Base-by-base conservation (phyloP, 306 rosid species). In the Ormosia emarginata region DNA sequence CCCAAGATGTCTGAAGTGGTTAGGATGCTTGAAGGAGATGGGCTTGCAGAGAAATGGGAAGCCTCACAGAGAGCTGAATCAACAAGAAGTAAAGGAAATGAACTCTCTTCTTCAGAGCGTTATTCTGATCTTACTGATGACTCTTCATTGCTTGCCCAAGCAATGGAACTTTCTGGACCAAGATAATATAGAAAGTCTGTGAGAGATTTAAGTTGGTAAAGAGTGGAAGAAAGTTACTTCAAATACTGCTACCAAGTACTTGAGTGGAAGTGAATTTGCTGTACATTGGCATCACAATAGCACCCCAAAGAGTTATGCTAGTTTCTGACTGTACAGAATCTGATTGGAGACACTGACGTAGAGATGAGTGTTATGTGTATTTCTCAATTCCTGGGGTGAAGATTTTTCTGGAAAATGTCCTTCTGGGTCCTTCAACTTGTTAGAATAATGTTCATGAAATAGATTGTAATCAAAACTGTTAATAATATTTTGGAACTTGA, bases 101-200 rank as follows among this genome's bases (percentile, higher is more conserved):
- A 92, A 29, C 90, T 92, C 80, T 96, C 96, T 39, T 92, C 94
- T 34, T 96, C 99, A 0, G 98, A 88, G 56, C 86, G 97, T 49
- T 96, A 93, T 80, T 93, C 97, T 14, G 99, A 96, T 83, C 99
- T 96, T 44, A 94, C 98, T 7, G 98, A 96, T 59, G 99, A 96
- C 85, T 93, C 98, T 80, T 93, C 99, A 50, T 77, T 96, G 88
- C 98, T 96, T 67, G 94, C 93, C 12, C 97, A 96, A 85, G 97
- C 98, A 63, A 92, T 96, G 99, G 99, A 96, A 79, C 99, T 96
- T 77, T 96, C 99, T 65, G 98, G 99, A 82, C 99, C 99, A 78
- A 89, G 99, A 84, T 96, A 73, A 90, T 53, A 69, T 41, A 46
- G 11, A 34, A 12, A 39, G 8, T 55, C 15, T 24, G 15, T 17